Evolutionary conservation across 352 stramenopile species (phyloP), one percentile per base, ranked within the genome.

Genomic region (Phytophthora pinifolia): DNA sequence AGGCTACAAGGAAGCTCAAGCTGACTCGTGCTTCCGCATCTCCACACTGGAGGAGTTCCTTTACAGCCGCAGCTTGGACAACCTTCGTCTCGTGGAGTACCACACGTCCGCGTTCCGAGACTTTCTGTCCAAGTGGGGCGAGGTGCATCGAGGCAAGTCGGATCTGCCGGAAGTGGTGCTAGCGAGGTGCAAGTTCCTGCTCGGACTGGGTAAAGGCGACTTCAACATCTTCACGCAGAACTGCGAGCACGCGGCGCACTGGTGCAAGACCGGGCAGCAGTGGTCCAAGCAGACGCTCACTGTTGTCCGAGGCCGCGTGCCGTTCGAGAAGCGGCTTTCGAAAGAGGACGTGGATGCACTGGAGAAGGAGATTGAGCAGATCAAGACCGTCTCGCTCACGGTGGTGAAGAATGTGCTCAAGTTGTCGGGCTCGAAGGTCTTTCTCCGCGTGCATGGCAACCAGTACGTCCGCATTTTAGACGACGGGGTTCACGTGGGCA

Each of bases 201-300:
- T 90, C 8, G 80, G 77, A 0, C 55, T 90, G 15, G 80, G 80
- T 31, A 77, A 78, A 18, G 80, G 80, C 10, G 78, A 90, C 37
- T 90, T 90, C 35, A 88, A 90, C 54, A 88, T 90, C 47, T 83
- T 88, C 46, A 83, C 72, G 7, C 80, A 90, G 56, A 90, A 90
- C 62, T 90, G 80, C 59, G 80, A 90, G 55, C 80, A 90, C 46
- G 76, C 79, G 12, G 80, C 80, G n/a, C 77, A 90, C 47, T 90
- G 80, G 80, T 90, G 80, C 53, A 90, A 86, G 65, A 90, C 80
- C 12, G 80, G 80, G 9, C 65, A 86, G 49, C 80, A 90, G 48
- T 90, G 76, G 74, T 88, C 72, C 46, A 90, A 90, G 63, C 80
- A 90, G 57, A 74, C 64, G 10, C 65, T 90, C 18, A 86, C 72